Base-by-base conservation (phyloP, 768 basidiomycete genomes). In the Suillus discolor region DNA sequence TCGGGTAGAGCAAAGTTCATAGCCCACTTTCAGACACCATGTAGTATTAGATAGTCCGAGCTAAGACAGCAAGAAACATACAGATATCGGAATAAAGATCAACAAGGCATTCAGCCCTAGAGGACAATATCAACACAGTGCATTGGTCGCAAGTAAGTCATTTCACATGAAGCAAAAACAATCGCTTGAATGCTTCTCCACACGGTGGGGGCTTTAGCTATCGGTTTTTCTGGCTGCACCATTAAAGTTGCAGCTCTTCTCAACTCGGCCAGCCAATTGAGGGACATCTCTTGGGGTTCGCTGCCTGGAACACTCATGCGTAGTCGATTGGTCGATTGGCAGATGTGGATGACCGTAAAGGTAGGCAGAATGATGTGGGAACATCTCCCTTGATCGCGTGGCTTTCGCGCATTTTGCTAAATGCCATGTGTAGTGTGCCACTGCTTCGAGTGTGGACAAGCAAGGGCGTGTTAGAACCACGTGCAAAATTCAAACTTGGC, bases 41-140 rank as follows among this genome's bases (percentile, higher is more conserved):
- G 8, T 57, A 31, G 8, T 57, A 31, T 60, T 13, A 42, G 57
- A 61, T 53, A 15, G 4, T 57, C 49, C 16, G 62, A 57, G 38
- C 51, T 47, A 18, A 66, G 39, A 59, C 12, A 65, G 20, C 23
- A 25, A 5, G 34, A 34, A 6, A 73, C 74, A 86, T 70, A 78
- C 91, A 0, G 91, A 89, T 68, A 92, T 70, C 1, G 91, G 91
- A 34, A 93, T 92, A 72, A 83, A 92, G 11, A 90, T 68, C 1
- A 92, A 80, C 15, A 93, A 77, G 18, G 91, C 12, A 70, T 93
- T 93, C 8, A 93, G 73, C 82, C 86, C 91, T 92, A 31, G 18
- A 42, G 64, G 36, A 36, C 31, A 51, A 70, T 15, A 72, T 63
- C 6, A 66, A 62, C 20, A 62, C 4, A 13, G 25, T 20, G 6